Evolutionary conservation across 768 basidiomycete genomes (phyloP).

Genomic region (Suillus occidentalis): DNA sequence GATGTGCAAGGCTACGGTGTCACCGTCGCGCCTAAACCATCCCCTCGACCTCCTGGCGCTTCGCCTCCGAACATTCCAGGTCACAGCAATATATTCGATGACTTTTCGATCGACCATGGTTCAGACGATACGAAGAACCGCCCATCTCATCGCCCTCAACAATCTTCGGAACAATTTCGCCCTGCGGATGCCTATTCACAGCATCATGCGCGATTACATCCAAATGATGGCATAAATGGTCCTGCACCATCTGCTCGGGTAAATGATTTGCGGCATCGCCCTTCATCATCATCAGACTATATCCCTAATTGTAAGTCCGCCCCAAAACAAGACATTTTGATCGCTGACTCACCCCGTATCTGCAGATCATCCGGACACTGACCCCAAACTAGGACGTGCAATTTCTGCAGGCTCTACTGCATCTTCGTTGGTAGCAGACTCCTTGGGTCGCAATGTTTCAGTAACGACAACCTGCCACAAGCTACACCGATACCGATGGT

Average conservation of each 20-base stretch:
- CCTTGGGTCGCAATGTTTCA: constrained; percentile 27
- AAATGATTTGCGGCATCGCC: constrained; percentile 20
- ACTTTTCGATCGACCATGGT: neutral
- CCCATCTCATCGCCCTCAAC: constrained; percentile 21
- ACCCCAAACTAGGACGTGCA: constrained; percentile 25
- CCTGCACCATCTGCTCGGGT: constrained; percentile 17
- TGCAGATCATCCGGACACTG: constrained; percentile 15
- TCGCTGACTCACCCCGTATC: neutral
- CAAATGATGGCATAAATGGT: constrained; percentile 13
- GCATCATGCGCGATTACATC: constrained; percentile 12
- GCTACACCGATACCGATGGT: constrained; percentile 16
- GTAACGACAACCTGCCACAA: constrained; percentile 26
- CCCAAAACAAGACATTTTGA: constrained; percentile 5
- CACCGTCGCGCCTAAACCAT: constrained; percentile 19
- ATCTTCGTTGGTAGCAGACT: constrained; percentile 27
- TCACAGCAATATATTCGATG: constrained; percentile 21
- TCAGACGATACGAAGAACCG: constrained; percentile 11
- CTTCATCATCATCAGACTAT: constrained; percentile 22
- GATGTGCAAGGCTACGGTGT: constrained; percentile 16
- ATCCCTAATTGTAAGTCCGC: constrained; percentile 22
- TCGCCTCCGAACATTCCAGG: constrained; percentile 29
- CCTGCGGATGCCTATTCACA: constrained; percentile 19
- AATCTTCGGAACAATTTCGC: constrained; percentile 20
- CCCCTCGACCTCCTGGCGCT: constrained; percentile 30
- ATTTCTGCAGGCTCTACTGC: constrained; percentile 28